Evolutionary conservation across 2,329 filamentous ascomycete genomes (phyloP).

Genomic region (Verticillium klebahnii): DNA sequence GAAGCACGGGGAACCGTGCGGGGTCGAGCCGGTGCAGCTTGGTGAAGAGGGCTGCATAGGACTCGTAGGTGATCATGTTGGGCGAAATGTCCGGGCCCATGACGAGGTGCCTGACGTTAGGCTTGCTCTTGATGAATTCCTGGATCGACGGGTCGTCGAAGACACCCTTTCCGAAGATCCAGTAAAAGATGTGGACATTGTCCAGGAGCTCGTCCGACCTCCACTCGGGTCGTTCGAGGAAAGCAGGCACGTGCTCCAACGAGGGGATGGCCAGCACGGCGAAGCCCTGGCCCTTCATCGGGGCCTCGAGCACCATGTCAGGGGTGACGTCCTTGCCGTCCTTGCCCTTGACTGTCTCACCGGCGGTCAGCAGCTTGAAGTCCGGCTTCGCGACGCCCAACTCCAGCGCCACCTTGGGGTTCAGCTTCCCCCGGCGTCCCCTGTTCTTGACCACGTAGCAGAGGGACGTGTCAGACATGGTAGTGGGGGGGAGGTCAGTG

Average conservation of each 20-base stretch:
- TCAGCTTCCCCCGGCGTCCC: constrained; percentile 75
- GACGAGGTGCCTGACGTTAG: constrained; percentile 67
- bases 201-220: constrained; percentile 58
- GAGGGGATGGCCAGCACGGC: constrained; percentile 77
- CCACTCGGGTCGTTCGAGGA: constrained; percentile 73
- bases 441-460: constrained; percentile 84
- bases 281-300: constrained; percentile 65
- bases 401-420: constrained; percentile 56
- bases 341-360: constrained; percentile 56
- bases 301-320: constrained; percentile 76
- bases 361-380: constrained; percentile 57
- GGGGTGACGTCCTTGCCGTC: constrained; percentile 71
- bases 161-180: constrained; percentile 73
- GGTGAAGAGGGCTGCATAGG: constrained; percentile 60
- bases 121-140: constrained; percentile 62
- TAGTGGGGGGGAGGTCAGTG: constrained; percentile 61
- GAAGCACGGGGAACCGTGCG: constrained; percentile 66
- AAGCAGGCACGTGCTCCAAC: constrained; percentile 60
- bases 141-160: constrained; percentile 57
- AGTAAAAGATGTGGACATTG: constrained; percentile 66
- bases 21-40: constrained; percentile 70
- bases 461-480: constrained; percentile 62
- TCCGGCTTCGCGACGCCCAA: constrained; percentile 57
- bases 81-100: constrained; percentile 70
- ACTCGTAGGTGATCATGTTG: constrained; percentile 69